These are phyloP conservation scores for Aspergillus sclerotioniger DNA, from an alignment of 495 filamentous ascomycete species.

Conservation along the genomic window DNA sequence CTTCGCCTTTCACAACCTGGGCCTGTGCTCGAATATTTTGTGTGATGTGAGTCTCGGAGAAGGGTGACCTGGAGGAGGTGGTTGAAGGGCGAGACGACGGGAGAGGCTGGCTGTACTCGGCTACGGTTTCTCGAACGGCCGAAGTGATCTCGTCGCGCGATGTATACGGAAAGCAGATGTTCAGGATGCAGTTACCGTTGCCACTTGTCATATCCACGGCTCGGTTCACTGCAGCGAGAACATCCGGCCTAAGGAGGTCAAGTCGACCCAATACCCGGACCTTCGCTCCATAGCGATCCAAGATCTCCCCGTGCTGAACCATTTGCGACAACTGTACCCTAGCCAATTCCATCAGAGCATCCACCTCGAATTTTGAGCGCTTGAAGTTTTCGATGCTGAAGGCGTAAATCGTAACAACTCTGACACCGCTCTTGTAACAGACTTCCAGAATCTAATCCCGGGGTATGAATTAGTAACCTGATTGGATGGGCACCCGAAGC, in stretches of 20 bases:
- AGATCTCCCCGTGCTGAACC: slow-evolving; percentile 85
- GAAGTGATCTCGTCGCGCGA: slow-evolving; percentile 92
- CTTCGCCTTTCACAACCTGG: slow-evolving; percentile 38
- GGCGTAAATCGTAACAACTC: slow-evolving; percentile 94
- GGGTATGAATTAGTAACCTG: background rate
- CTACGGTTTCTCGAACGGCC: slow-evolving; percentile 83
- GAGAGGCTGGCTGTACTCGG: slow-evolving; percentile 71
- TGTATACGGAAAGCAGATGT: slow-evolving; percentile 97
- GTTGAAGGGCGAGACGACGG: slow-evolving; percentile 30
- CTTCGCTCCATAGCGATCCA: slow-evolving; percentile 88
- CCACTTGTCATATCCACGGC: slow-evolving; percentile 78
- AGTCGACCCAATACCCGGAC: slow-evolving; percentile 80
- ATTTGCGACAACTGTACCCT: slow-evolving; percentile 90
- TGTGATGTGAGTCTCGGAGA: slow-evolving; percentile 82
- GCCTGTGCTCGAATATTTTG: slow-evolving; percentile 70
- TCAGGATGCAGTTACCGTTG: slow-evolving; percentile 81
- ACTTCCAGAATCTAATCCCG: slow-evolving; percentile 78
- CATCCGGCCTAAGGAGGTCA: slow-evolving; percentile 77
- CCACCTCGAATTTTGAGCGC: slow-evolving; percentile 94
- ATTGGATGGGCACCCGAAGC: background rate
- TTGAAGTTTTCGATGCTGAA: slow-evolving; percentile 99
- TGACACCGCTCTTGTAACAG: slow-evolving; percentile 92
- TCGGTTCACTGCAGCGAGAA: slow-evolving; percentile 79
- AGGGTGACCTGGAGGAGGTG: slow-evolving; percentile 57
- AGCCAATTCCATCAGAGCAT: slow-evolving; percentile 96